Conservation (phyloP, 352 stramenopile species). For the Phytophthora idaei region DNA sequence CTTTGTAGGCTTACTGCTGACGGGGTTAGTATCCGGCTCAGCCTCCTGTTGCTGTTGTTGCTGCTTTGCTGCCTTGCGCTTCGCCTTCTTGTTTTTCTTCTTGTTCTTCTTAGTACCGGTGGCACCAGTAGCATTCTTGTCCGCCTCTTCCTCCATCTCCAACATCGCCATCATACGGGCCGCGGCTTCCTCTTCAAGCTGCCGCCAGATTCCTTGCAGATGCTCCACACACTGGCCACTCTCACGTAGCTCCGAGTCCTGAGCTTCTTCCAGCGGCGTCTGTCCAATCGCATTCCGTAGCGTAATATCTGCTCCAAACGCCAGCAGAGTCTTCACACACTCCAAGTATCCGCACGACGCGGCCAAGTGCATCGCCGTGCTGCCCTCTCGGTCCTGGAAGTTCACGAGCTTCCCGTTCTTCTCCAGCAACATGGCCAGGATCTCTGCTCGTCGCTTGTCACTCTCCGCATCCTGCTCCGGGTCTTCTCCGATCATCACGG, state of each 20-base stretch:
- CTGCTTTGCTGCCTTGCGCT: constrained; percentile 55
- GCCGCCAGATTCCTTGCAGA: constrained; percentile 66
- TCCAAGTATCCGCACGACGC: constrained; percentile 74
- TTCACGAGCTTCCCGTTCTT: constrained; percentile 77
- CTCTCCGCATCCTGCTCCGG: constrained; percentile 52
- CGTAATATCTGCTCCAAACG: constrained; percentile 72
- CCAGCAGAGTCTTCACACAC: constrained; percentile 73
- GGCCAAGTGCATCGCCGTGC: constrained; percentile 83
- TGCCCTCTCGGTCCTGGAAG: constrained; percentile 83
- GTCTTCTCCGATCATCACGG: constrained; percentile 83
- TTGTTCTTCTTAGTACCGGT: constrained; percentile 55
- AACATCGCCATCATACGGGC: constrained; percentile 85
- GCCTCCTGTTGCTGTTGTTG: constrained; percentile 32
- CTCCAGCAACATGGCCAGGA: constrained; percentile 61
- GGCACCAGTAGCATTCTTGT: constrained; percentile 1
- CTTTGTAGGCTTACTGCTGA: neutral
- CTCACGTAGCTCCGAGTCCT: constrained; percentile 61
- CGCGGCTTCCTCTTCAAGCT: constrained; percentile 78
- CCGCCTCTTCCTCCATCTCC: constrained; percentile 73
- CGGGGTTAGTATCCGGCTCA: constrained; percentile 6
- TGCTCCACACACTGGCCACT: constrained; percentile 67
- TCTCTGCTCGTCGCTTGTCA: constrained; percentile 57
- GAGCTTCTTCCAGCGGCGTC: constrained; percentile 80
- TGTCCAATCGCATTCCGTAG: constrained; percentile 81
- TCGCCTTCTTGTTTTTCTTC: constrained; percentile 80